Evolutionary conservation across 163 green algal species (phyloP).

Genomic region (Chlorella variabilis): DNA sequence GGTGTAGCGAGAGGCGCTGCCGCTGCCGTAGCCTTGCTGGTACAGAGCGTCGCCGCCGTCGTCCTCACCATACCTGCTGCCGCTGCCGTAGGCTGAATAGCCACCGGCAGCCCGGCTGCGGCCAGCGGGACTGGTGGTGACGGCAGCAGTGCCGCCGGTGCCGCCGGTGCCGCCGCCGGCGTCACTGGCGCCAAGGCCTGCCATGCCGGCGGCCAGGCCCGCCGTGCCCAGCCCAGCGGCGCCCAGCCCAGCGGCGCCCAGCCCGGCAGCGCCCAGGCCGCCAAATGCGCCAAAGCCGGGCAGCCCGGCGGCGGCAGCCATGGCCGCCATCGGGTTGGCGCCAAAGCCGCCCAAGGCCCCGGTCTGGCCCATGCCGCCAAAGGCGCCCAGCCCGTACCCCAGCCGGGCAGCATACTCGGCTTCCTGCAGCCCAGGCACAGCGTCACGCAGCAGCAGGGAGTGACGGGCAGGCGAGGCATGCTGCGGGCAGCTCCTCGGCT

Average conservation of each 20-base stretch:
- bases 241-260: not conserved
- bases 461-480: too few species aligned
- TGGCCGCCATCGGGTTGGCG: not conserved
- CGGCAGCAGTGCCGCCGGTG: not conserved
- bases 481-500: not conserved
- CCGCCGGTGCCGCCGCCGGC: too few species aligned
- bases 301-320: not conserved
- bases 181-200: not conserved
- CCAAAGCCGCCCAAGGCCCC: not conserved
- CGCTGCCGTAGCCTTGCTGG: not conserved
- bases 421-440: not conserved
- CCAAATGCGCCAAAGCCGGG: not conserved
- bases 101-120: not conserved
- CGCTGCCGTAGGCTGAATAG: too few species aligned
- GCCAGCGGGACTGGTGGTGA: not conserved
- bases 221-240: not conserved
- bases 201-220: not conserved
- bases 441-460: too few species aligned
- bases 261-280: too few species aligned
- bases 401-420: conserved; percentile 18
- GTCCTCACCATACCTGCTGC: not conserved
- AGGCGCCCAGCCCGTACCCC: conserved; percentile 4
- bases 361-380: conserved; percentile 6
- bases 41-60: not conserved
- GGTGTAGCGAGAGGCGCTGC: too few species aligned